phyloP scores from a whole-genome alignment of 192 early-diverging fungal species.

The Umbelopsis isabellina region DNA sequence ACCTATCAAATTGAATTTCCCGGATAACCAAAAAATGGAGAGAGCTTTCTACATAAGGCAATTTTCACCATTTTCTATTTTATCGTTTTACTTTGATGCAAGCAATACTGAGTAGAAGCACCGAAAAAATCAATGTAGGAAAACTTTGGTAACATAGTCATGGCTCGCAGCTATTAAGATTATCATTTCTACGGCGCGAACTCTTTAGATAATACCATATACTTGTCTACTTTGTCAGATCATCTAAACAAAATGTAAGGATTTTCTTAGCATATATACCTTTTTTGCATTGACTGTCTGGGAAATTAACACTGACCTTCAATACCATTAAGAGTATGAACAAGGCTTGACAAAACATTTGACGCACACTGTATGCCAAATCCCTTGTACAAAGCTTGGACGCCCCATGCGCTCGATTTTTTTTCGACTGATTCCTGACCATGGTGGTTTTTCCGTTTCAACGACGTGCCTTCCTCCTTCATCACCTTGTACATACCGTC shows the following conservation, averaged over 20 bases:
- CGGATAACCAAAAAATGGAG: background rate
- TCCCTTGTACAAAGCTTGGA: slow-evolving; percentile 69
- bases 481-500: slow-evolving; percentile 70
- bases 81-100: background rate
- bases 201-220: background rate
- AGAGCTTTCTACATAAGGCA: slow-evolving; percentile 1
- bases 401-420: slow-evolving; percentile 48
- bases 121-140: no score
- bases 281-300: background rate
- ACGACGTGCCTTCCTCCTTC: slow-evolving; percentile 66
- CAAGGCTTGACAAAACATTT: slow-evolving; percentile 56
- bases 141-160: no score
- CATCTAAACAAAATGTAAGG: background rate
- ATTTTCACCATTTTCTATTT: slow-evolving; percentile 5
- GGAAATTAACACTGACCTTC: slow-evolving; percentile 31
- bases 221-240: slow-evolving; percentile 3
- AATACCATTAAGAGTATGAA: slow-evolving; percentile 54
- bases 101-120: no score
- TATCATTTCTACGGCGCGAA: background rate
- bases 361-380: slow-evolving; percentile 60
- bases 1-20: slow-evolving; percentile 7
- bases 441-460: slow-evolving; percentile 12
- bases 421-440: background rate
- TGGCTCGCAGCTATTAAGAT: background rate
- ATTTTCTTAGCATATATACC: background rate